Percentiles rank a stretch among this genome's conserved stretches.
Conservation (phyloP, 176 grass and related monocot species). For the Alloteropsis semialata region DNA sequence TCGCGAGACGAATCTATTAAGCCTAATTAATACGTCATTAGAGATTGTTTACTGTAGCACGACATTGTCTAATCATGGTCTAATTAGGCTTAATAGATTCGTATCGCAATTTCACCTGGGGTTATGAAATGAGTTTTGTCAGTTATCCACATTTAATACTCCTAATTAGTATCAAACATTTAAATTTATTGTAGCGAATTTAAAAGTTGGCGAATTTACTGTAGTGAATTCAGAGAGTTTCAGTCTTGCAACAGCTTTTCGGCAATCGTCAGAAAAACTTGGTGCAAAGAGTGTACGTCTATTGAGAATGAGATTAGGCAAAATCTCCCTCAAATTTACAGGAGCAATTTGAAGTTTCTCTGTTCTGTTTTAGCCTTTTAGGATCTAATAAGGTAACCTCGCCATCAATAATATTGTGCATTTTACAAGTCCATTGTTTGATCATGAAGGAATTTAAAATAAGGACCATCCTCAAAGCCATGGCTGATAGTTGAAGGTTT, state of each 20-base stretch:
- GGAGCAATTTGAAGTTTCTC: background rate
- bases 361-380: background rate
- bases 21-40: too few species aligned
- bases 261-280: background rate
- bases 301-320: slow-evolving; percentile 5
- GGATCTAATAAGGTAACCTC: background rate
- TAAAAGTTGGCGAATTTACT: too few species aligned
- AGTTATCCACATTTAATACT: too few species aligned
- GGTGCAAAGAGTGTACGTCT: background rate
- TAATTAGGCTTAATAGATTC: too few species aligned
- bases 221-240: background rate
- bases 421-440: background rate
- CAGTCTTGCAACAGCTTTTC: background rate
- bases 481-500: too few species aligned
- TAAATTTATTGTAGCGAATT: too few species aligned
- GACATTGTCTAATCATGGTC: too few species aligned
- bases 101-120: too few species aligned
- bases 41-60: too few species aligned
- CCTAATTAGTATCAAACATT: too few species aligned
- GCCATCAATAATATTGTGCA: background rate
- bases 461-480: background rate
- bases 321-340: background rate
- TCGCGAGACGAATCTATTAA: too few species aligned
- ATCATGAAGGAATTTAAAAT: background rate
- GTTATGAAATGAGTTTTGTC: too few species aligned